These are phyloP conservation scores for Ettlia oleoabundans DNA, from an alignment of 139 green algal genomes.

Conservation along the genomic window DNA sequence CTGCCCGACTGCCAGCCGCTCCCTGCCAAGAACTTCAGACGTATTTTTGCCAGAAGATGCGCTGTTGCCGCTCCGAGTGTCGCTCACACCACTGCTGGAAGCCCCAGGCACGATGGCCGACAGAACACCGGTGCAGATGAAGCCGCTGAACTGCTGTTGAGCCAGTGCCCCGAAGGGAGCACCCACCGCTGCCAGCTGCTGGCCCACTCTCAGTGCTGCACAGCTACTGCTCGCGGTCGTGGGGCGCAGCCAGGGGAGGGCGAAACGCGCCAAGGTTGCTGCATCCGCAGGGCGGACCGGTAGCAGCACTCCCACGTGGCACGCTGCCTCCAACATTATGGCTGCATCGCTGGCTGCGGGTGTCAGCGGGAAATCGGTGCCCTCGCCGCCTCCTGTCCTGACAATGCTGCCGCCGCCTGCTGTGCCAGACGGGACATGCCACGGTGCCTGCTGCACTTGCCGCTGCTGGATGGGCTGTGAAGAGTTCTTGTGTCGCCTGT, in stretches of 20 bases:
- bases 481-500: no score
- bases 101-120: conserved; percentile 3
- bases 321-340: conserved; percentile 13
- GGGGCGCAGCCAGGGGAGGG: background rate
- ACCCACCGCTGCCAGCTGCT: conserved; percentile 34
- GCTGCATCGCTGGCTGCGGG: background rate
- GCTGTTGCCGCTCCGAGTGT: background rate
- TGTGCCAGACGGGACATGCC: no score
- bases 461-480: no score
- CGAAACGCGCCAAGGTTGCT: background rate
- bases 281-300: background rate
- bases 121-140: conserved; percentile 47
- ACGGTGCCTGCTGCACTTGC: background rate
- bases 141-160: conserved; percentile 60
- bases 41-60: no score
- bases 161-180: conserved; percentile 75
- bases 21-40: no score
- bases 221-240: background rate
- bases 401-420: no score
- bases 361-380: no score
- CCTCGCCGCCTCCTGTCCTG: no score
- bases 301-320: conserved; percentile 15
- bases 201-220: background rate
- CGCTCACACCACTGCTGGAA: background rate
- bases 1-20: no score